phyloP scores from a whole-genome alignment of 1,284 basidiomycete species.

The Puccinia coronata region DNA sequence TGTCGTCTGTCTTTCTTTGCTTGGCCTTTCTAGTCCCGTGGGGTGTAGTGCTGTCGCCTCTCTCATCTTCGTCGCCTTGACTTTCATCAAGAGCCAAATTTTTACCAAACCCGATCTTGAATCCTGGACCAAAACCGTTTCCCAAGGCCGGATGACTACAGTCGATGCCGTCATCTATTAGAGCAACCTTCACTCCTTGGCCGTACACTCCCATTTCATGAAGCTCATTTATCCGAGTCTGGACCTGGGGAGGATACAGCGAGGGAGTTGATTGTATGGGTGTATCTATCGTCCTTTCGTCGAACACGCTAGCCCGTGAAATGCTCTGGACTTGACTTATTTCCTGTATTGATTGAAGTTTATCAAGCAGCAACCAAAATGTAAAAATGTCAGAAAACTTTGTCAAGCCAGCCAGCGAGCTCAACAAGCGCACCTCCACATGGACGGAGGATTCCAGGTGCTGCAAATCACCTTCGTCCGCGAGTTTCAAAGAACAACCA shows the following conservation, averaged over 20 bases:
- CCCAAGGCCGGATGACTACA: slow-evolving; percentile 69
- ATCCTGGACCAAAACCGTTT: slow-evolving; percentile 66
- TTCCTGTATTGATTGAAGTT: background rate
- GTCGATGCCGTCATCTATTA: slow-evolving; percentile 62
- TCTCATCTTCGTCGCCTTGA: background rate
- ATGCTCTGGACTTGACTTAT: background rate
- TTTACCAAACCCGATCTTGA: slow-evolving; percentile 67
- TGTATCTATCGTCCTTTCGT: background rate
- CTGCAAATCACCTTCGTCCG: background rate
- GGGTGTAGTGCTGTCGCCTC: background rate
- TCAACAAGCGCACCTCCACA: background rate
- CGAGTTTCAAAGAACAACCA: background rate
- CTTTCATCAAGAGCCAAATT: slow-evolving; percentile 61
- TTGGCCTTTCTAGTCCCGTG: too few relatives aligned
- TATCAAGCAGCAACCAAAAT: background rate
- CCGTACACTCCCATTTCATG: slow-evolving; percentile 34
- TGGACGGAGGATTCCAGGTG: background rate
- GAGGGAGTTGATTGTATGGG: background rate
- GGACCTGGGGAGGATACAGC: slow-evolving; percentile 60
- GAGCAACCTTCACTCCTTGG: slow-evolving; percentile 26
- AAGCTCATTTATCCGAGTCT: slow-evolving; percentile 64
- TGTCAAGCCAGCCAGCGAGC: background rate
- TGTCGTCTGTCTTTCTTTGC: background rate
- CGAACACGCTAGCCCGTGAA: background rate
- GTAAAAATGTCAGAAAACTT: background rate